Evolutionary conservation across 2,329 filamentous ascomycete species (phyloP), one percentile per base, ranked within the genome.

Genomic region (Colletotrichum paranaense): DNA sequence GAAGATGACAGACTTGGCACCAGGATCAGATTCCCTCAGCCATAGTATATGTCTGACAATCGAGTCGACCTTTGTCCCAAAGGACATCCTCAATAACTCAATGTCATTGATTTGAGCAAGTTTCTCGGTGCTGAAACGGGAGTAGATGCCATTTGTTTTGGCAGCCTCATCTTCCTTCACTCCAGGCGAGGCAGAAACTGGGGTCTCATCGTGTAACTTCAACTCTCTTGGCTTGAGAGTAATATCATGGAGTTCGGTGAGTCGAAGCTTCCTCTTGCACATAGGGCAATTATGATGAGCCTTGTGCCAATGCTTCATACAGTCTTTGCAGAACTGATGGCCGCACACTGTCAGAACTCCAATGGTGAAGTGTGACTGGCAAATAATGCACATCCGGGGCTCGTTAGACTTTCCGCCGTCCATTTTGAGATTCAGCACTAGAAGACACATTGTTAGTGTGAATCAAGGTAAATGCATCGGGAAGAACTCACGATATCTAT

Each of bases 1-100:
- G 81, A 98, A 99, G n/a, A 98, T 89, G 80, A 99, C 93, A 0
- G 94, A 94, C 80, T 98, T 98, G 11, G 95, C 91, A 0, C 95
- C 95, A 0, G 95, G 94, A 76, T 98, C 95, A 60, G 94, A 91
- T 76, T 93, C 87, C 2, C 96, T 91, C 24, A 98, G 87, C 94
- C 94, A 98, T 19, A 97, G 83, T 2, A 98, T 83, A 80, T 98
- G 97, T 2, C 94, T 90, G 32, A 92, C 88, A 3, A 96, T 84
- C 0, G 91, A 97, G 80, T 98, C 95, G 22, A 98, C 92, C 82
- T 98, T 99, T 0, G 94, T 97, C 1, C 95, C 95, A 78, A 94
- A 98, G 0, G 93, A 95, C 1, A 88, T 89, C 0, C 89, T 90
- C 12, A 91, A 84, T 1, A 98, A 86, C 62, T 97, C 91, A 70